Evolutionary conservation across 2,329 filamentous ascomycete genomes (phyloP).

Genomic region (Aspergillus ibericus): DNA sequence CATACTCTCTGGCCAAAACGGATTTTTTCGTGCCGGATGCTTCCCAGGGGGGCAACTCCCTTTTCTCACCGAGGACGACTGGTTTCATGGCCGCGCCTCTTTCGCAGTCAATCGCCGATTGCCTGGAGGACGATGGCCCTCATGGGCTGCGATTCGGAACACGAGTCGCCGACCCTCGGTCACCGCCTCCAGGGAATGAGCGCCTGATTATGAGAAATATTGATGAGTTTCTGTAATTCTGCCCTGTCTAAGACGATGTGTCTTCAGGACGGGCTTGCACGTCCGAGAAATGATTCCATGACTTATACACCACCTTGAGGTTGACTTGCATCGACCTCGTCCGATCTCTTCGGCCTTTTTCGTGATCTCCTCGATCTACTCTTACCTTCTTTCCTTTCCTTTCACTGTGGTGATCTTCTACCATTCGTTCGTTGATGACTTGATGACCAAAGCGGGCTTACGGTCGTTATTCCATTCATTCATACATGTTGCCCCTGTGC

Average conservation of each 20-base stretch:
- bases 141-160: conserved; percentile 19
- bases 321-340: conserved; percentile 16
- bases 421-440: conserved; percentile 29
- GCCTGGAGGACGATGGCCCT: conserved; percentile 15
- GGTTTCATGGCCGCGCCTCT: conserved; percentile 44
- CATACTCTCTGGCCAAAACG: conserved; percentile 33
- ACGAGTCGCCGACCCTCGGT: conserved; percentile 38
- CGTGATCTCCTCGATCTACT: conserved; percentile 6
- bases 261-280: conserved; percentile 3
- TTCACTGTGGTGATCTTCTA: conserved; percentile 13
- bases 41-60: conserved; percentile 34
- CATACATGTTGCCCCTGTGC: conserved; percentile 13
- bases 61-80: conserved; percentile 48
- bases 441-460: conserved; percentile 46
- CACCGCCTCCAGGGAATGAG: conserved; percentile 40
- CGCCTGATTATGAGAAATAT: conserved; percentile 47
- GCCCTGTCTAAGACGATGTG: conserved; percentile 8
- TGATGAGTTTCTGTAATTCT: conserved; percentile 45
- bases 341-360: conserved; percentile 8
- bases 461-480: conserved; percentile 27
- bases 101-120: conserved; percentile 34
- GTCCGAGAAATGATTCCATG: conserved; percentile 33
- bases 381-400: conserved; percentile 18
- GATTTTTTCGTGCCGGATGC: conserved; percentile 41
- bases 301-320: conserved; percentile 21